Conservation (phyloP, 805 yeast species). For the Jamesozyma lodderae region DNA sequence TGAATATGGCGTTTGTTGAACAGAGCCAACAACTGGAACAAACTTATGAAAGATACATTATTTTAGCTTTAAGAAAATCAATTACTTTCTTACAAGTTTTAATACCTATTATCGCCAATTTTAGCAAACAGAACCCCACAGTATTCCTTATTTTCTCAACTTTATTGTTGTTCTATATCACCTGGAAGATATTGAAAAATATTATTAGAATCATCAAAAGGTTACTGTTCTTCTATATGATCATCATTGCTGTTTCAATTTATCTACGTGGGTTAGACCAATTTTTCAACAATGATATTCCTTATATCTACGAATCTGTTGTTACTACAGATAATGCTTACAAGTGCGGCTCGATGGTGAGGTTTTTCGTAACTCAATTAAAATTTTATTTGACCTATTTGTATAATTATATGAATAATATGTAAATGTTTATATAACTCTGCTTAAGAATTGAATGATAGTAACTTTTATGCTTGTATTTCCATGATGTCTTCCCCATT, state of each 20-base stretch:
- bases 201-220: constrained; percentile 24
- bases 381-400: constrained; percentile 1
- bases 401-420: background rate
- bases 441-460: too few relatives aligned
- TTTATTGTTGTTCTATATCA: constrained; percentile 14
- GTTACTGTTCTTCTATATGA: constrained; percentile 11
- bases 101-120: constrained; percentile 13
- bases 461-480: too few relatives aligned
- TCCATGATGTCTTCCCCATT: too few relatives aligned
- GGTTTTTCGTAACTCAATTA: background rate
- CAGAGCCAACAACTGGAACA: constrained; percentile 4
- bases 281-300: constrained; percentile 17
- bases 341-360: background rate
- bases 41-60: constrained; percentile 3
- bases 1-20: constrained; percentile 3
- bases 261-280: constrained; percentile 30
- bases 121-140: constrained; percentile 28
- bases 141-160: constrained; percentile 18
- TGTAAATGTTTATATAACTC: background rate
- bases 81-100: constrained; percentile 13
- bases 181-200: constrained; percentile 27
- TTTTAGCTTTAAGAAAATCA: constrained; percentile 2
- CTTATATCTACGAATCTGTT: constrained; percentile 11
- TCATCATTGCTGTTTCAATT: constrained; percentile 19
- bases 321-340: constrained; percentile 1